Evolutionary conservation across 768 basidiomycete species (phyloP).

Genomic region (Termitomyces sp.): DNA sequence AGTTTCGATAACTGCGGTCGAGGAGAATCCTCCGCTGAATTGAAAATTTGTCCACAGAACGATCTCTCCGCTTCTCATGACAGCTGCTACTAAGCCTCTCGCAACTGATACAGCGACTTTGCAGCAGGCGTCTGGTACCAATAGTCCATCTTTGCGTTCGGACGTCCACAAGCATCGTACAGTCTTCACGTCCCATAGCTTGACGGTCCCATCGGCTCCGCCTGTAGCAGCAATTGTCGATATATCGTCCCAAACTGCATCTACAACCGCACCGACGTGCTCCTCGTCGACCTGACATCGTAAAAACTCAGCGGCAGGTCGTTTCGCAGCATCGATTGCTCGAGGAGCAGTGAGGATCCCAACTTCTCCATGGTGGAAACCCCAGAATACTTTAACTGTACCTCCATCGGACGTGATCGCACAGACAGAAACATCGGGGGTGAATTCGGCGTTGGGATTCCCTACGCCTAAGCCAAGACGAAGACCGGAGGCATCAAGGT

Average conservation of each 20-base stretch:
- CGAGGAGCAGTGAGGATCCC: conserved; percentile 53
- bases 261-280: conserved; percentile 58
- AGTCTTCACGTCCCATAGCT: conserved; percentile 65
- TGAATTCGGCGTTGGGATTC: conserved; percentile 74
- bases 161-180: conserved; percentile 66
- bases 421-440: conserved; percentile 61
- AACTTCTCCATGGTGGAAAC: conserved; percentile 65
- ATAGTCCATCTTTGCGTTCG: conserved; percentile 25
- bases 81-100: conserved; percentile 47
- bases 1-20: conserved; percentile 23
- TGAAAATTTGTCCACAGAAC: conserved; percentile 46
- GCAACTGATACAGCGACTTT: conserved; percentile 43
- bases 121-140: conserved; percentile 46
- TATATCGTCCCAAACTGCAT: conserved; percentile 48
- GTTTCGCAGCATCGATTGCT: conserved; percentile 52
- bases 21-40: conserved; percentile 11
- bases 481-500: conserved; percentile 59
- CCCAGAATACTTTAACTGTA: conserved; percentile 72
- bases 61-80: conserved; percentile 54
- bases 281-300: conserved; percentile 53
- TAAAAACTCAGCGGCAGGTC: conserved; percentile 40
- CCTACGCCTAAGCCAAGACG: conserved; percentile 59
- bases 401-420: conserved; percentile 58
- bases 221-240: conserved; percentile 42
- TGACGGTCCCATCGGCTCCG: conserved; percentile 62